phyloP scores from a whole-genome alignment of 176 grass and related monocot species.

The Ensete ventricosum region DNA sequence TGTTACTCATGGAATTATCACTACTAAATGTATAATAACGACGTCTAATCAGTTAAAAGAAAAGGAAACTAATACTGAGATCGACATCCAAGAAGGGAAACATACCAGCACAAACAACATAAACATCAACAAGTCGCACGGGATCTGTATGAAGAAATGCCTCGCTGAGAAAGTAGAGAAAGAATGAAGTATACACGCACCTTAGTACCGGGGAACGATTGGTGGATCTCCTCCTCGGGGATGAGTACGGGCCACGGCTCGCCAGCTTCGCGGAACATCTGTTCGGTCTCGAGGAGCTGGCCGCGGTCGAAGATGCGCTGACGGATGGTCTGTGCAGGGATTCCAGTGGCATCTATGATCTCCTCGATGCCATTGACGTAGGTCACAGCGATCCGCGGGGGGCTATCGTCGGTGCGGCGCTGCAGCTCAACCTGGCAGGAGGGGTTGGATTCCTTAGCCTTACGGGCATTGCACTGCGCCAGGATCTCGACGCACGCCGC shows the following conservation, averaged over 20 bases:
- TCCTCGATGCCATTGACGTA: slow-evolving; percentile 76
- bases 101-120: neutral
- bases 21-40: too few relatives aligned
- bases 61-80: too few relatives aligned
- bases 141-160: neutral
- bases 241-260: slow-evolving; percentile 82
- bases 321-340: slow-evolving; percentile 58
- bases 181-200: slow-evolving; percentile 11
- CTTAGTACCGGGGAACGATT: slow-evolving; percentile 75
- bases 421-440: slow-evolving; percentile 90
- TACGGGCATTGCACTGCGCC: slow-evolving; percentile 83
- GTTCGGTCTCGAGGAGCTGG: slow-evolving; percentile 66
- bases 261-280: slow-evolving; percentile 80
- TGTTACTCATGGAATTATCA: too few relatives aligned
- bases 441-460: slow-evolving; percentile 92
- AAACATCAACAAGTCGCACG: neutral
- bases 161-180: neutral
- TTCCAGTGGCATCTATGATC: slow-evolving; percentile 44
- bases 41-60: too few relatives aligned
- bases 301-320: slow-evolving; percentile 74
- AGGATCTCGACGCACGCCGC: slow-evolving; percentile 81
- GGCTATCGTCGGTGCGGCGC: slow-evolving; percentile 37
- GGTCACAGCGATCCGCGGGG: slow-evolving; percentile 59
- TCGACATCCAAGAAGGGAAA: too few relatives aligned
- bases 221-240: slow-evolving; percentile 62